Evolutionary conservation across 495 filamentous ascomycete genomes (phyloP), one percentile per base, ranked within the genome.

Genomic region (Lasiosphaeria miniovina): DNA sequence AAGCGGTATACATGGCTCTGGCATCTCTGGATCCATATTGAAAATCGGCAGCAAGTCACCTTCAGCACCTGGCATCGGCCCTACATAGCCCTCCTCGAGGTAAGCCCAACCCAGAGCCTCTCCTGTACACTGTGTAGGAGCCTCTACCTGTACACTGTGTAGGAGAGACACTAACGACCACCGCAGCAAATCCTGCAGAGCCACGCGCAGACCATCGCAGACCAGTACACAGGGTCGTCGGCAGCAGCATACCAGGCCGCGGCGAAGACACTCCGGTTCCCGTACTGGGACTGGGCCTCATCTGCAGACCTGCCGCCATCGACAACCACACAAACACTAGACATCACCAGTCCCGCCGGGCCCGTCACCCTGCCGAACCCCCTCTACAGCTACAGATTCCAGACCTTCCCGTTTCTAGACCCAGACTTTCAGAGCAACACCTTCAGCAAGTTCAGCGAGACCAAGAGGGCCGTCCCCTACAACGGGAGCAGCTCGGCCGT

Each of bases 201-300:
- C 0, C 58, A 71, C 32, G 60, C 70, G 54, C 63, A 66, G 51
- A 46, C 54, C 32, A 61, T 74, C 40, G 72, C 71, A 9, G 48
- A 58, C 6, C 41, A 64, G 17, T 75, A 74, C 57, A 41, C 53
- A 3, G 17, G 49, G 4, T 55, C 61, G 1, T 54, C 68, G 34
- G 58, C 56, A 6, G 49, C 61, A 11, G 32, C 55, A 2, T 76
- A 76, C 57, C 57, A 53, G 6, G 57, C 63, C 0, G 72, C 71
- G 1, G 68, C 69, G 3, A 46, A 63, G 11, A 63, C 55, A 8
- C 65, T 73, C 24, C 71, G 74, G 5, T 52, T 72, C 10, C 72
- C 74, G 9, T 74, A 68, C 64, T 76, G 72, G 72, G 74, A 75
- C 64, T 75, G 72, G 71, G 71, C 66, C 6, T 24, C 57, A 17